Evolutionary conservation across 768 basidiomycete species (phyloP), one percentile per base, ranked within the genome.

Genomic region (Filobasidium floriforme): DNA sequence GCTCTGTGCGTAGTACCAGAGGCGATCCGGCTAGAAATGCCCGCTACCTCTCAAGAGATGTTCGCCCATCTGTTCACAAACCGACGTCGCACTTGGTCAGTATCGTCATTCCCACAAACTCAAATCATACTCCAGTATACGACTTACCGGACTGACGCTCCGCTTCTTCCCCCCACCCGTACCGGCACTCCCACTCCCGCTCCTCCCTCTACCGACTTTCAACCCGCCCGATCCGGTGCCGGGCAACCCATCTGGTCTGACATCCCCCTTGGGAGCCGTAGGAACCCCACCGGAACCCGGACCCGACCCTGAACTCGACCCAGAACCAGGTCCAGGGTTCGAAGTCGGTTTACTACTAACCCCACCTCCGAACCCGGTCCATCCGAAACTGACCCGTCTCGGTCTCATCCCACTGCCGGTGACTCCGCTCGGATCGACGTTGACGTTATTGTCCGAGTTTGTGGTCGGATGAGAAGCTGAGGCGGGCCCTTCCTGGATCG

Each of bases 131-230:
- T 12, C 22, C 5, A 22, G 22, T 22, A 12, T 15, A 44, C 43
- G 46, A 49, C 46, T 49, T 14, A 49, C 46, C 46, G 46, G 46
- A 49, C 46, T 49, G 22, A 49, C 46, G 46, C 46, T 49, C 46
- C 46, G 46, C 22, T 49, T 49, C 46, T 49, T 49, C 46, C 46
- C 46, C 2, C 22, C 46, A 37, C 32, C 32, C 32, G 32, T 9
- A 37, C 32, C 32, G 9, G 4, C 32, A 37, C 32, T 37, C 46
- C 22, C 18, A 15, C 46, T 22, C 46, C 18, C 22, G 14, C 46
- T 49, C 12, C 46, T 49, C 12, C 46, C 46, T 49, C 46, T 15
- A 18, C 46, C 46, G 46, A 49, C 46, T 49, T 22, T 49, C 46
- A 49, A 49, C 22, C 46, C 46, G 15, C 22, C 46, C 46, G 46